These are phyloP conservation scores for Nigrograna mackinnonii DNA, from an alignment of 2,329 filamentous ascomycete genomes.

Conservation along the genomic window DNA sequence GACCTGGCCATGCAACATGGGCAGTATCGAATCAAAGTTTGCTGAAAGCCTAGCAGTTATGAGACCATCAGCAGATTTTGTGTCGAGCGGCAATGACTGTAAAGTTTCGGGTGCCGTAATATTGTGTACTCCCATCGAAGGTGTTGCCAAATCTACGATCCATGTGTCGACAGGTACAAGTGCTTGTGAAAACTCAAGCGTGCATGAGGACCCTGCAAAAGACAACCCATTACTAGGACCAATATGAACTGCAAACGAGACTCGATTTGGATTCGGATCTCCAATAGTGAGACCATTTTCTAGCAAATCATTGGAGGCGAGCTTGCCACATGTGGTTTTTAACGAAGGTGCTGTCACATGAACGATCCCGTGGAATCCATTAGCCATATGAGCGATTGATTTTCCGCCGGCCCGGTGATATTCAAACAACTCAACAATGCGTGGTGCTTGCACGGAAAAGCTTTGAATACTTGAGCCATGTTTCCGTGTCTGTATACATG, in stretches of 20 bases:
- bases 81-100: conserved; percentile 1
- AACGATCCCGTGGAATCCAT: neutral
- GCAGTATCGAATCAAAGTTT: neutral
- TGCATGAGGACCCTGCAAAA: conserved; percentile 3
- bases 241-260: conserved; percentile 5
- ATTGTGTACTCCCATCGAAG: neutral
- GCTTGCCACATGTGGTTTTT: neutral
- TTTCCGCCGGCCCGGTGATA: neutral
- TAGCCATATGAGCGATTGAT: neutral
- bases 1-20: neutral
- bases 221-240: neutral
- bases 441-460: neutral
- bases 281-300: conserved; percentile 6
- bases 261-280: conserved; percentile 1
- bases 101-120: neutral
- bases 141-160: conserved; percentile 1
- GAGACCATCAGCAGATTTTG: neutral
- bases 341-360: neutral
- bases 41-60: neutral
- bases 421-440: neutral
- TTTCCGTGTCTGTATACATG: neutral
- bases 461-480: neutral
- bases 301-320: neutral
- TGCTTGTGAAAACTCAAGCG: conserved; percentile 4
- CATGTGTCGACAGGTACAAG: conserved; percentile 5